Base-by-base conservation (phyloP, 352 stramenopile genomes). In the Phytophthora idaei region DNA sequence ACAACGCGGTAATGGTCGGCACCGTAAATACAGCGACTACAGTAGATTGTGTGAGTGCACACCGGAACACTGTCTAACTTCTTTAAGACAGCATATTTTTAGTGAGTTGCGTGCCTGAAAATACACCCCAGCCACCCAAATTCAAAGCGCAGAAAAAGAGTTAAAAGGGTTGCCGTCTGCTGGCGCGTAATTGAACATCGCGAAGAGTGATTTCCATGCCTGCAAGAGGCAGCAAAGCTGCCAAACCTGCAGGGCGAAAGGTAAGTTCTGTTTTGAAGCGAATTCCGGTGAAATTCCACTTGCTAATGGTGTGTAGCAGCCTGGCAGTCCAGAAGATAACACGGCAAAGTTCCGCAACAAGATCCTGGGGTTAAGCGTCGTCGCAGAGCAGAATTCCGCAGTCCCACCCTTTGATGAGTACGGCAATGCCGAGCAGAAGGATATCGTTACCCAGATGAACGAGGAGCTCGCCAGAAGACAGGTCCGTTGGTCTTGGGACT, bases 381-480 rank as follows among this genome's bases (percentile, higher is more conserved):
- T 89, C 0, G 58, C 74, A 3, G 78, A 85, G 61, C 75, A 88
- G 48, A 79, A 79, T 44, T 60, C 74, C 17, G 69, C 47, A 21
- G 27, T 66, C 25, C 45, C 63, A 14, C 69, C 64, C 11, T 67
- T 69, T 41, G 48, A 70, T 28, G 71, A 71, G 32, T 59, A 64
- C 37, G 50, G 60, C 6, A 67, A 68, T 68, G 66, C 74, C 8
- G 74, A 91, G 1, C 74, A 79, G 28, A 80, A 73, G 12, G 81
- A 90, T n/a, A 66, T 81, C n/a, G 54, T 87, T 4, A 61, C 76
- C 7, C 77, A 91, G 39, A 65, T 91, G 27, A 81, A 91, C 39
- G 75, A 88, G 37, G 81, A 93, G 29, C 71, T 93, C 10, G 66
- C 69, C 2, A 78, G 82, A 31, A 78, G 82, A 60, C 81, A 91